phyloP scores from a whole-genome alignment of 768 basidiomycete genomes.

The Neoboletus magnificus region DNA sequence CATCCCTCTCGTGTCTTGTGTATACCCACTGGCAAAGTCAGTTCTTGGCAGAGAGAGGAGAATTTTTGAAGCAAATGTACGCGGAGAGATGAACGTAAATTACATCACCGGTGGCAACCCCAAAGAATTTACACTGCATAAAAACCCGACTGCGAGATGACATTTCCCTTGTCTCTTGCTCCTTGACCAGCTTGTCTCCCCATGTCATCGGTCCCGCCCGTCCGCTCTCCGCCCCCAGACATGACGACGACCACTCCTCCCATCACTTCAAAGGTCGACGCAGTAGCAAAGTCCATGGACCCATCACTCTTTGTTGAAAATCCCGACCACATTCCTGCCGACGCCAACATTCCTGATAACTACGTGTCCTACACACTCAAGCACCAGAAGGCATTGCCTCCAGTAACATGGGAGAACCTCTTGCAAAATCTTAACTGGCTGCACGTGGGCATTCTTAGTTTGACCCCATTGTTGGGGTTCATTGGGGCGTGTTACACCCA shows the following conservation, averaged over 20 bases:
- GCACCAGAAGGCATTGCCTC: conserved; percentile 64
- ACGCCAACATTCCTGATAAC: conserved; percentile 73
- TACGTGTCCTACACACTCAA: conserved; percentile 75
- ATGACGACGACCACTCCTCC: conserved; percentile 10
- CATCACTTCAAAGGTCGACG: conserved; percentile 4
- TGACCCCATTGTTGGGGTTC: conserved; percentile 72
- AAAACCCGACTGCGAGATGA: conserved; percentile 13
- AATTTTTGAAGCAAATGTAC: neutral
- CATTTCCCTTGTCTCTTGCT: conserved; percentile 10
- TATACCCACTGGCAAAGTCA: neutral
- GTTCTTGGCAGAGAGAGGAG: neutral
- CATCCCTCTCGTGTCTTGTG: neutral
- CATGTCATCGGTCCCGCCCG: conserved; percentile 29
- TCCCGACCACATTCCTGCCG: conserved; percentile 38
- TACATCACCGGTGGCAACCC: conserved; percentile 25
- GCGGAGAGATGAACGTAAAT: neutral
- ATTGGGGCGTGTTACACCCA: conserved; percentile 65
- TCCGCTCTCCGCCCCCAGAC: conserved; percentile 14
- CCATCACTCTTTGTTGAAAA: conserved; percentile 19
- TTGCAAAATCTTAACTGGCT: conserved; percentile 72
- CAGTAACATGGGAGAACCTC: conserved; percentile 59
- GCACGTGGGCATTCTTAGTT: conserved; percentile 64
- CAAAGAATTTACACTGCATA: conserved; percentile 34
- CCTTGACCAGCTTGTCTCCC: conserved; percentile 20
- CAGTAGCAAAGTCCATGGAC: neutral